Percentiles rank a stretch among this genome's conserved stretches.
phyloP scores from a whole-genome alignment of 129 eudicot species.

The Heracleum sosnowskyi region DNA sequence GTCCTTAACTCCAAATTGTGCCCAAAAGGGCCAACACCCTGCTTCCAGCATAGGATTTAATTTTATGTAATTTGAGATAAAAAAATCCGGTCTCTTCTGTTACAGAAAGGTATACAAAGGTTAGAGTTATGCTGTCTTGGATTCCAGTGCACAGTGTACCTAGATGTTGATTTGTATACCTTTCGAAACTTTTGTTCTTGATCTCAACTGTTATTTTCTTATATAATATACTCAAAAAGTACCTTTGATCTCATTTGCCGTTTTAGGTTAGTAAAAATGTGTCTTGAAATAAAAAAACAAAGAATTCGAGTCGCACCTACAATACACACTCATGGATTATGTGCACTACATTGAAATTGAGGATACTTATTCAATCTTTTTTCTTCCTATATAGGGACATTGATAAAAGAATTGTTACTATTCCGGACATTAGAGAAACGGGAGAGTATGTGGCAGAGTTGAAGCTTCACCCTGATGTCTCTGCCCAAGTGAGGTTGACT shows the following conservation, averaged over 20 bases:
- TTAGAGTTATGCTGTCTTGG: not conserved
- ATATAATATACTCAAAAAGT: not conserved
- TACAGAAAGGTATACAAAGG: not conserved
- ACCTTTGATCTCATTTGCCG: not conserved
- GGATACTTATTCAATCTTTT: conserved; percentile 1
- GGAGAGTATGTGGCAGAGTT: conserved; percentile 89
- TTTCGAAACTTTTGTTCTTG: not conserved
- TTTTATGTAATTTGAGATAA: not conserved
- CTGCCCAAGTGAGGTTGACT: conserved; percentile 69
- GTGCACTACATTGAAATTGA: not conserved
- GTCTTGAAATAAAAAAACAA: not conserved
- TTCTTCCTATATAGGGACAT: conserved; percentile 52
- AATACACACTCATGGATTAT: not conserved
- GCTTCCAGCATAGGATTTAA: not conserved
- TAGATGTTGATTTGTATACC: not conserved
- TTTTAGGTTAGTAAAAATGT: not conserved
- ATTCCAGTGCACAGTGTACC: not conserved
- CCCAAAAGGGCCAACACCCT: too few species aligned
- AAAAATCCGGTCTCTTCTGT: not conserved
- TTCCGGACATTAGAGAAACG: conserved; percentile 94
- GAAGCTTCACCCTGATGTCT: conserved; percentile 92
- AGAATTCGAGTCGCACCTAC: not conserved
- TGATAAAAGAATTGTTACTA: conserved; percentile 72
- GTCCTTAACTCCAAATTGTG: too few species aligned
- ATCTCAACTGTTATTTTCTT: not conserved